Conservation (phyloP, 345 rosid genomes). For the Arabis hirsuta region DNA sequence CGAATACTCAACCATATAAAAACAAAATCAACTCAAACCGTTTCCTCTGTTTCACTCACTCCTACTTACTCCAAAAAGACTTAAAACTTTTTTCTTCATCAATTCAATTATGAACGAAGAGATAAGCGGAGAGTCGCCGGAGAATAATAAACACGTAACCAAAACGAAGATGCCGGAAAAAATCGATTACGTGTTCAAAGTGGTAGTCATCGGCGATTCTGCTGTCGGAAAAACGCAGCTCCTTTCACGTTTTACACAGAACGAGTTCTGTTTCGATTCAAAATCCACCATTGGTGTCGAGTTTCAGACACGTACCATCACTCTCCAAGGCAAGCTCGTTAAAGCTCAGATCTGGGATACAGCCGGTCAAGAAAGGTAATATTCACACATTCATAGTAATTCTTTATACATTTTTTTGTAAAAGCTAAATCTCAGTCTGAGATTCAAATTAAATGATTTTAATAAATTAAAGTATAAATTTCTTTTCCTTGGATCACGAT, state of each 20-base stretch:
- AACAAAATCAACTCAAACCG: neutral
- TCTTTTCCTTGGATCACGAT: slow-evolving; percentile 25
- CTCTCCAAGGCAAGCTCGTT: slow-evolving; percentile 60
- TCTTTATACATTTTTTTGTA: slow-evolving; percentile 2
- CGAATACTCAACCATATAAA: neutral
- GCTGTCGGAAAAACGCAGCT: slow-evolving; percentile 86
- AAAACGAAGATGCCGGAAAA: slow-evolving; percentile 48
- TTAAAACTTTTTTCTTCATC: slow-evolving; percentile 17
- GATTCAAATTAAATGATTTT: neutral
- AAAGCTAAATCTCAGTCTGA: slow-evolving; percentile 15
- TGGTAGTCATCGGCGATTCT: slow-evolving; percentile 85
- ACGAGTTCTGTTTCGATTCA: slow-evolving; percentile 72
- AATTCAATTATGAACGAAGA: slow-evolving; percentile 57
- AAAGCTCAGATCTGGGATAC: slow-evolving; percentile 99
- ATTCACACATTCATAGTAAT: neutral
- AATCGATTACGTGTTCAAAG: slow-evolving; percentile 75
- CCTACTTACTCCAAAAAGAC: slow-evolving; percentile 29
- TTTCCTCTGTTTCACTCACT: slow-evolving; percentile 39
- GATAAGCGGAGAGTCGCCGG: slow-evolving; percentile 59
- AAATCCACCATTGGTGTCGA: slow-evolving; percentile 90
- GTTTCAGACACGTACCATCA: slow-evolving; percentile 78
- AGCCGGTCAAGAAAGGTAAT: slow-evolving; percentile 92
- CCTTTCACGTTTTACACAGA: slow-evolving; percentile 71
- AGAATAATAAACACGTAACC: slow-evolving; percentile 28
- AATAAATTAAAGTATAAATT: neutral